These are phyloP conservation scores for Trichoderma afroharzianum DNA, from an alignment of 2,329 filamentous ascomycete genomes.

Conservation along the genomic window DNA sequence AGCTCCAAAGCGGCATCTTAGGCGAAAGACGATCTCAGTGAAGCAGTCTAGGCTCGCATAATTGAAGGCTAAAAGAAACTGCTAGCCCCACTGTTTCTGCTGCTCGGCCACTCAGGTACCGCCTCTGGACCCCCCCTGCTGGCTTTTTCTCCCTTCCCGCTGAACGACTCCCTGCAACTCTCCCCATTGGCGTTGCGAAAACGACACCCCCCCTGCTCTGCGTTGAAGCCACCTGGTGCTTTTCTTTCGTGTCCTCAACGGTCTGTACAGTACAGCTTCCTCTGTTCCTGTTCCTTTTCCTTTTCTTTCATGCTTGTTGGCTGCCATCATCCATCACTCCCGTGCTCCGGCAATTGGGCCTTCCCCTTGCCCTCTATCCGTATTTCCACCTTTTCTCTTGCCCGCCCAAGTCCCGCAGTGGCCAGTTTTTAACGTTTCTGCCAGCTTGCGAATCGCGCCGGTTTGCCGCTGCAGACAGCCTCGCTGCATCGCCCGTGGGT, in stretches of 20 bases:
- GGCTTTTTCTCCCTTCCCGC: slow-evolving; percentile 6
- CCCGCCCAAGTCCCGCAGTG: neutral
- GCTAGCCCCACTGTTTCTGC: neutral
- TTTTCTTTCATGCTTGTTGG: slow-evolving; percentile 17
- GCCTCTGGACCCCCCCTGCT: neutral
- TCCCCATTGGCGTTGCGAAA: slow-evolving; percentile 25
- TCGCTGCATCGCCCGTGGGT: slow-evolving; percentile 15
- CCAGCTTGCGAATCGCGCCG: slow-evolving; percentile 4
- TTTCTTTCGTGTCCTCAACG: slow-evolving; percentile 22
- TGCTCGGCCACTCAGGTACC: slow-evolving; percentile 3
- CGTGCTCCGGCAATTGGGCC: neutral
- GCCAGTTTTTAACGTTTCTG: slow-evolving; percentile 18
- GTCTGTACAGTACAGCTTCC: neutral
- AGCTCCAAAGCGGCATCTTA: neutral
- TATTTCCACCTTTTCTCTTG: neutral
- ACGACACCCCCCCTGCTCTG: slow-evolving; percentile 25
- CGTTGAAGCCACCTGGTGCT: slow-evolving; percentile 34
- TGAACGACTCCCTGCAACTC: slow-evolving; percentile 26
- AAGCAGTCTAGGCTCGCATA: neutral
- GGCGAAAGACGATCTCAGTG: slow-evolving; percentile 2
- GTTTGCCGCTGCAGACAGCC: slow-evolving; percentile 13
- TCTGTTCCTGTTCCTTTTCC: slow-evolving; percentile 8
- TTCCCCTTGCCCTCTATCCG: neutral
- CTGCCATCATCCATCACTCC: slow-evolving; percentile 9
- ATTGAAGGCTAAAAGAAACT: neutral